Evolutionary conservation across 2,329 filamentous ascomycete species (phyloP).

Genomic region (Hypoxylon sp.): DNA sequence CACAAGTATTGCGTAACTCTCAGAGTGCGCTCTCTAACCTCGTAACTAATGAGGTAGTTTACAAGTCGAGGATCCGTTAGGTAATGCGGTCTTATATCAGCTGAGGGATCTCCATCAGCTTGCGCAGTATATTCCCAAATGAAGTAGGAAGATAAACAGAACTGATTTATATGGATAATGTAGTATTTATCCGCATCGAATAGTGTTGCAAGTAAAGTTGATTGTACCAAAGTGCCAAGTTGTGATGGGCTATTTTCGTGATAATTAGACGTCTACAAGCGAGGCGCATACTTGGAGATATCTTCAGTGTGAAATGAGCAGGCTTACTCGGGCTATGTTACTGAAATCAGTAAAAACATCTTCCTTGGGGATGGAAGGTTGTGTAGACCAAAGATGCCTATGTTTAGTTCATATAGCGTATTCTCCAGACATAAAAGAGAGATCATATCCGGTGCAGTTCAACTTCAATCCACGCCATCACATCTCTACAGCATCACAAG

Average conservation of each 20-base stretch:
- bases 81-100: constrained; percentile 14
- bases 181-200: background rate
- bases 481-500: constrained; percentile 7
- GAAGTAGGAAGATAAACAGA: background rate
- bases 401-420: background rate
- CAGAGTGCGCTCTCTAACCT: background rate
- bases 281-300: background rate
- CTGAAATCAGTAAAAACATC: constrained; percentile 9
- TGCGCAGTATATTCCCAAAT: constrained; percentile 3
- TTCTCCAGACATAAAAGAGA: constrained; percentile 5
- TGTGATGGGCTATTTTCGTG: background rate
- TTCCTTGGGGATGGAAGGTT: background rate
- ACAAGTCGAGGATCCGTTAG: constrained; percentile 8
- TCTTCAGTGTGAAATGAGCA: constrained; percentile 1
- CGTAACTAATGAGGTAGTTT: background rate
- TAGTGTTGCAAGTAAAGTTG: background rate
- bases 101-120: constrained; percentile 8
- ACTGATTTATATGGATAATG: background rate
- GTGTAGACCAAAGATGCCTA: background rate
- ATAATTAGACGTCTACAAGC: background rate
- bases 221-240: background rate
- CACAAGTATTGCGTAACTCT: background rate
- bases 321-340: constrained; percentile 2
- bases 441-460: background rate
- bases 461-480: constrained; percentile 7